Evolutionary conservation across 257 asterid genomes (phyloP).

Genomic region (Osmanthus fragrans): DNA sequence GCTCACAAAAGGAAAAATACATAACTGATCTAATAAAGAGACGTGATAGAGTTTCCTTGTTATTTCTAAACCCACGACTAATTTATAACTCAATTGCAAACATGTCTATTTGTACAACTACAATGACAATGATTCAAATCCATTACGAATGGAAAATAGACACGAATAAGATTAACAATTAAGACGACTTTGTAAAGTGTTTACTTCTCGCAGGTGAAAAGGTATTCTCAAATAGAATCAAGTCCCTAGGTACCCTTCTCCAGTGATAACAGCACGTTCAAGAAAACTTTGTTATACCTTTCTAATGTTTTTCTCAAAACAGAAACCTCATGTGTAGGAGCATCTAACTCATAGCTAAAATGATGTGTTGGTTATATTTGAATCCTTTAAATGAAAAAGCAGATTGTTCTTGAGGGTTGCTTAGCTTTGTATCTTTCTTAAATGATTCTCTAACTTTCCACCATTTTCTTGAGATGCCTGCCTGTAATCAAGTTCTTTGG

Average conservation of each 20-base stretch:
- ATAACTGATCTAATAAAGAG: background rate
- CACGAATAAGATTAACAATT: conserved; percentile 1
- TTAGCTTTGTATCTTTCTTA: conserved; percentile 19
- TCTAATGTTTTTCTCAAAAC: conserved; percentile 41
- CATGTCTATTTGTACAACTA: conserved; percentile 1
- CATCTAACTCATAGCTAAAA: conserved; percentile 32
- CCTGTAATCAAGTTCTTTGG: conserved; percentile 9
- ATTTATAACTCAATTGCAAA: conserved; percentile 5
- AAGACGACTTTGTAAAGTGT: background rate
- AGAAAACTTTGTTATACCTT: conserved; percentile 47
- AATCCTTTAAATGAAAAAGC: conserved; percentile 14
- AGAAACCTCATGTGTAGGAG: conserved; percentile 43
- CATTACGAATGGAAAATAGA: background rate
- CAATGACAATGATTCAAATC: background rate
- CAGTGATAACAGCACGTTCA: conserved; percentile 47
- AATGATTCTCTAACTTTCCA: conserved; percentile 21
- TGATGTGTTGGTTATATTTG: conserved; percentile 8
- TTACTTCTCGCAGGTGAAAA: conserved; percentile 42
- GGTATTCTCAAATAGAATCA: conserved; percentile 45
- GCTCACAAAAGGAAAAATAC: background rate
- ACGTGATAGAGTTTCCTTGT: background rate
- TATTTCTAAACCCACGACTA: background rate
- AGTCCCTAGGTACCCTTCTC: conserved; percentile 51
- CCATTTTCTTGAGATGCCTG: conserved; percentile 26
- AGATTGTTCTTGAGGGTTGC: conserved; percentile 22